Percentiles rank a stretch among this genome's conserved stretches.
phyloP scores from a whole-genome alignment of 1,284 basidiomycete species.

The Tylopilus sp. region DNA sequence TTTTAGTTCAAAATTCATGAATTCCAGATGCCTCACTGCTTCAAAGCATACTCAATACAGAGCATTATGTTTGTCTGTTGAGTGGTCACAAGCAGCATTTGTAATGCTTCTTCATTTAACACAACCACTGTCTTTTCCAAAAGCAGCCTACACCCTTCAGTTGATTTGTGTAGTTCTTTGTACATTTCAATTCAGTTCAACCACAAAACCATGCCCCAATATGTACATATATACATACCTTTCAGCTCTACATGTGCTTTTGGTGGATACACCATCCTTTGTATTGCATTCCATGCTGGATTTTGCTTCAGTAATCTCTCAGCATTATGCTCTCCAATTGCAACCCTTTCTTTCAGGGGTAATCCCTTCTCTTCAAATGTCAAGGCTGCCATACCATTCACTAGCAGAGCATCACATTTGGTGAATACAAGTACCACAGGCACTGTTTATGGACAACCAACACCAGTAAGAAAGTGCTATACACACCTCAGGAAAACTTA shows the following conservation, averaged over 20 bases:
- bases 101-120: neutral
- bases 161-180: neutral
- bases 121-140: neutral
- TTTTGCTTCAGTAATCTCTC: no score
- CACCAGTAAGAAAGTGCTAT: neutral
- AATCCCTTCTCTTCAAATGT: no score
- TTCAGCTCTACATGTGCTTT: no score
- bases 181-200: no score
- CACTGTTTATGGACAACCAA: neutral
- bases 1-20: neutral
- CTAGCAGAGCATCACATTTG: neutral
- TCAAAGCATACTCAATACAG: slow-evolving; percentile 1
- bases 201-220: no score
- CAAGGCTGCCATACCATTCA: no score
- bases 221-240: no score
- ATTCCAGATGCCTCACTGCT: neutral
- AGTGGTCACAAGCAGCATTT: neutral
- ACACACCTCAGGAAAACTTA: neutral
- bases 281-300: no score
- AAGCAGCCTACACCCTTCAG: neutral
- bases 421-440: slow-evolving; percentile 5
- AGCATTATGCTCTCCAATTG: no score
- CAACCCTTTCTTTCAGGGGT: no score
- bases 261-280: no score
- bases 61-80: neutral